These are phyloP conservation scores for Ustilago xerochloae DNA, from an alignment of 1,284 basidiomycete species.

Conservation along the genomic window DNA sequence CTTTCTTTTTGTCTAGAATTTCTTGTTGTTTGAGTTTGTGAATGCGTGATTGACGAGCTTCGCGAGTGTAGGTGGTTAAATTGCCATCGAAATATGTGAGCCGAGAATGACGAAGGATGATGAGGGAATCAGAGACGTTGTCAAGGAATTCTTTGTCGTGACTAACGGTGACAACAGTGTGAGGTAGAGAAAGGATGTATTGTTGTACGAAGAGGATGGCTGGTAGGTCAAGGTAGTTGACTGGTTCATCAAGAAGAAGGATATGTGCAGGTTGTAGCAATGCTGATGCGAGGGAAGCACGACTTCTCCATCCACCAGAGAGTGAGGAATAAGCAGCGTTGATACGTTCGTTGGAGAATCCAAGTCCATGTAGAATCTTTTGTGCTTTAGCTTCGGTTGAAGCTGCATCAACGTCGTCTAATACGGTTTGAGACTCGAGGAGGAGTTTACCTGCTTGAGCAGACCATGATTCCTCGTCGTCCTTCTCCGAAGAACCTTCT, in stretches of 20 bases:
- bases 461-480: slow-evolving; percentile 49
- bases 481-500: not conserved
- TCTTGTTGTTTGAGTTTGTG: slow-evolving; percentile 73
- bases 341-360: slow-evolving; percentile 74
- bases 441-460: slow-evolving; percentile 68
- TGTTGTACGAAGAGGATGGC: slow-evolving; percentile 72
- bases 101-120: slow-evolving; percentile 74
- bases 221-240: slow-evolving; percentile 70
- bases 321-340: slow-evolving; percentile 72
- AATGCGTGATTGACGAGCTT: slow-evolving; percentile 72
- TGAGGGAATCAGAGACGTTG: slow-evolving; percentile 76
- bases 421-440: slow-evolving; percentile 50
- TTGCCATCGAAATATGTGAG: slow-evolving; percentile 76
- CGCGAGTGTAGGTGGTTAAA: slow-evolving; percentile 74
- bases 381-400: slow-evolving; percentile 74
- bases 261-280: slow-evolving; percentile 70
- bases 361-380: slow-evolving; percentile 75
- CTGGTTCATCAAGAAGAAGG: slow-evolving; percentile 70
- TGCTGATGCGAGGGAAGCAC: slow-evolving; percentile 72
- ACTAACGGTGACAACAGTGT: slow-evolving; percentile 75
- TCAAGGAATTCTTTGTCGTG: slow-evolving; percentile 81
- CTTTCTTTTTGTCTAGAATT: slow-evolving; percentile 74
- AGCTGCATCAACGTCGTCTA: slow-evolving; percentile 68
- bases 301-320: slow-evolving; percentile 79
- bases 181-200: slow-evolving; percentile 71